Evolutionary conservation across 2,329 filamentous ascomycete genomes (phyloP), one percentile per base, ranked within the genome.

Genomic region (Ceratocystiopsis sp.): DNA sequence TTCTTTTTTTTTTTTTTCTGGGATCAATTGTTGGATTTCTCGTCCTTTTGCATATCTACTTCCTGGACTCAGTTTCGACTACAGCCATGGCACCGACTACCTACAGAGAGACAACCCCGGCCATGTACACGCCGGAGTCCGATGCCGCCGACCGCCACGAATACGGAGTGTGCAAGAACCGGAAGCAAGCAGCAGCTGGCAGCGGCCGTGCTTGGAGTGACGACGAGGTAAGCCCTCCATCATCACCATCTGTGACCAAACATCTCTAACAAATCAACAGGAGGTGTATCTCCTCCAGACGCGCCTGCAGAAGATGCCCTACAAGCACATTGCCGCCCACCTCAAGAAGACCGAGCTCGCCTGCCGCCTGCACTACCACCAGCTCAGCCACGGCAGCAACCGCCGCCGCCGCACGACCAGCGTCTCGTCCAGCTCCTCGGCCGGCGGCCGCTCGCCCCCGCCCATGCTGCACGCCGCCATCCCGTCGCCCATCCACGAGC

Each of bases 331-430:
- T 57, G 84, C 84, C 46, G 75, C 79, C 46, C 80, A 87, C 53
- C 66, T 91, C 52, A 84, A 86, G 63, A 93, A 91, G 68, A 91
- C 84, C 1, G 84, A 91, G 64, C 68, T 91, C 46, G 84, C 84
- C 40, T 93, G 84, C 63, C 83, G 84, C 49, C 72, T 93, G 49
- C 84, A 91, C 61, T 89, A 84, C 58, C 84, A 93, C 56, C 84
- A 91, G 56, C 71, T 91, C 49, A 85, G 80, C 50, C 83, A 86
- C 57, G 82, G 82, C 46, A 84, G 74, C 65, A 84, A 82, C 63
- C 78, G 82, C 53, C 80, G 82, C 58, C 84, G 84, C 68, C 75
- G 82, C 46, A 79, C 76, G 46, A 72, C 74, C 21, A 87, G 83
- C 15, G 69, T 79, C 47, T 79, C 77, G 3, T 79, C 78, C 2